Conservation (phyloP, 2,329 filamentous ascomycete species). For the Thermothelomyces thermophilus region DNA sequence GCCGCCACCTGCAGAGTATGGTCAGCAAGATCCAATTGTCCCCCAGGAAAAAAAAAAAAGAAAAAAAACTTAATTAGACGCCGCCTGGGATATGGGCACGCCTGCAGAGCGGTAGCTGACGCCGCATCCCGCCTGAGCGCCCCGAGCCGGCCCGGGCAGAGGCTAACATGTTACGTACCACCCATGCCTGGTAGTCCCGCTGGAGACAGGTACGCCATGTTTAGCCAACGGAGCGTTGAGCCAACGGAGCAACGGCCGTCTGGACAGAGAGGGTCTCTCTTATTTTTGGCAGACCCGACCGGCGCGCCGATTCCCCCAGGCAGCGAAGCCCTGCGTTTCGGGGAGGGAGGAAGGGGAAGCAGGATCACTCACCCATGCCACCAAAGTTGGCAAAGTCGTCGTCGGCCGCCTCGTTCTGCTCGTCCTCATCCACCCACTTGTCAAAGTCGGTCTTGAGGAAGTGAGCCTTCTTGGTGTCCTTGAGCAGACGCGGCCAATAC, state of each 20-base stretch:
- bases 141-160: not conserved
- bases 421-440: slow-evolving; percentile 98
- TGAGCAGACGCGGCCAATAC: slow-evolving; percentile 93
- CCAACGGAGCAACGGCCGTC: not conserved
- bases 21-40: slow-evolving; percentile 13
- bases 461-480: slow-evolving; percentile 82
- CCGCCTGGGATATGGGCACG: not conserved
- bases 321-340: no score
- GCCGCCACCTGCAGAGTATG: slow-evolving; percentile 27
- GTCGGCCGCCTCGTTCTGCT: slow-evolving; percentile 84
- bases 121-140: not conserved
- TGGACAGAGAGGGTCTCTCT: no score
- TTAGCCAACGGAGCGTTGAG: slow-evolving; percentile 23
- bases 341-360: no score
- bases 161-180: slow-evolving; percentile 24
- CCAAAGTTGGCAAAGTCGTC: slow-evolving; percentile 68
- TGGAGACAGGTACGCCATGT: slow-evolving; percentile 25
- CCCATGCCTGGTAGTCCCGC: slow-evolving; percentile 43
- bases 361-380: slow-evolving; percentile 47
- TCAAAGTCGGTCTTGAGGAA: slow-evolving; percentile 99
- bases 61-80: no score
- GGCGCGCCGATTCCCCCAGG: no score
- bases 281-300: no score
- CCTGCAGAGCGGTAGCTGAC: slow-evolving; percentile 3
- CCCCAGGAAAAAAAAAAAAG: no score